Evolutionary conservation across 768 basidiomycete genomes (phyloP).

Genomic region (Suillus variegatus): DNA sequence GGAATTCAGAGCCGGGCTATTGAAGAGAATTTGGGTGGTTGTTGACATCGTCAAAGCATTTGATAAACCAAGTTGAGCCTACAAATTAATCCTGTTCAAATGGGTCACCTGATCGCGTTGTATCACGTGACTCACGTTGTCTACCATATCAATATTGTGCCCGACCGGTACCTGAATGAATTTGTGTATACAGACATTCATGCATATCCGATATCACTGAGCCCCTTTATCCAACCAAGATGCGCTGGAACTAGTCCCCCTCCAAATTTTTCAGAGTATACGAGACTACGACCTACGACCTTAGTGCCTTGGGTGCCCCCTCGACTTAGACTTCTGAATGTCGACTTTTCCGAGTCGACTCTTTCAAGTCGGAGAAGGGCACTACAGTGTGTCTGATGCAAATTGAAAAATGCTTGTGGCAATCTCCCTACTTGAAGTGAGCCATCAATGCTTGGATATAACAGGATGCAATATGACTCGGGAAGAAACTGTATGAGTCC

Average conservation of each 20-base stretch:
- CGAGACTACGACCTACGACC: neutral
- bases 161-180: neutral
- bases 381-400: neutral
- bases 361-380: too few relatives aligned
- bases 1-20: conserved; percentile 81
- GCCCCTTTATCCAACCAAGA: neutral
- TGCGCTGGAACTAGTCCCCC: neutral
- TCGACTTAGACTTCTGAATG: neutral
- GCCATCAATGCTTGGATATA: neutral
- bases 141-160: neutral
- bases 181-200: neutral
- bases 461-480: neutral
- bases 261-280: neutral
- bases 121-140: conserved; percentile 2
- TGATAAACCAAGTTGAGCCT: neutral
- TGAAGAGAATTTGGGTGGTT: conserved; percentile 79
- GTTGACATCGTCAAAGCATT: conserved; percentile 50
- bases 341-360: neutral
- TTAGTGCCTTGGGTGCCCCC: neutral
- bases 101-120: conserved; percentile 9
- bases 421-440: neutral
- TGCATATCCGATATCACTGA: neutral
- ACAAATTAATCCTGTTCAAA: conserved; percentile 1
- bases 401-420: too few relatives aligned
- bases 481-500: neutral